Conservation (phyloP, 345 rosid genomes). For the Alliaria petiolata region DNA sequence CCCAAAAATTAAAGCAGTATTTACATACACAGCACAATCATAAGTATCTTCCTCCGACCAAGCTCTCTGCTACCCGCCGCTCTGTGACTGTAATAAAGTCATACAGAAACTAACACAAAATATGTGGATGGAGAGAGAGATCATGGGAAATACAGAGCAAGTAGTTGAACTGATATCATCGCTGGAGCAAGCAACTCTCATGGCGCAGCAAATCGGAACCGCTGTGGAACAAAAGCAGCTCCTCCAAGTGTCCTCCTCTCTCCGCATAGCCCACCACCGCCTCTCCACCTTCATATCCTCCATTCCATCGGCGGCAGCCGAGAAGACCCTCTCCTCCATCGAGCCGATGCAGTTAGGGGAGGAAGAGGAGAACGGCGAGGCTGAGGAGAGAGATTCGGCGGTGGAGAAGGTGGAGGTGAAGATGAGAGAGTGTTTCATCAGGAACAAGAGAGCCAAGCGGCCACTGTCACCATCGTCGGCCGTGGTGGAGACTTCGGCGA, state of each 20-base stretch:
- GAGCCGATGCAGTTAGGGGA: conserved; percentile 78
- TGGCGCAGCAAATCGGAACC: conserved; percentile 57
- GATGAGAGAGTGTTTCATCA: conserved; percentile 72
- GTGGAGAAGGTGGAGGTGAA: conserved; percentile 65
- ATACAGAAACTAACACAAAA: not conserved
- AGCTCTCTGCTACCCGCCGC: not conserved
- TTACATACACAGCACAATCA: not conserved
- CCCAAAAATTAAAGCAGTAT: not conserved
- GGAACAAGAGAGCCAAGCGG: conserved; percentile 76
- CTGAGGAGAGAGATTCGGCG: conserved; percentile 36
- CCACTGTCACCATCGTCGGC: conserved; percentile 66
- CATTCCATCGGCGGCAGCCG: conserved; percentile 24
- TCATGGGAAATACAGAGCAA: not conserved
- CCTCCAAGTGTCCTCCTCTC: conserved; percentile 52
- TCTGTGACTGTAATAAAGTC: too few species aligned
- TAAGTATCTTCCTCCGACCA: conserved; percentile 14
- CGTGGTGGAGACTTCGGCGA: conserved; percentile 31
- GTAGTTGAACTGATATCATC: conserved; percentile 48
- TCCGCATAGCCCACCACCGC: conserved; percentile 53
- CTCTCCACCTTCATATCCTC: conserved; percentile 55
- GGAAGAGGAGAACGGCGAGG: conserved; percentile 39
- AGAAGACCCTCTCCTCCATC: conserved; percentile 48
- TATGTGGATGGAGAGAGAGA: not conserved
- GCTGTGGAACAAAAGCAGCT: conserved; percentile 43
- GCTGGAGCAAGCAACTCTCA: conserved; percentile 60